Evolutionary conservation across 805 yeast genomes (phyloP).

Genomic region (Blastobotrys muscicola): DNA sequence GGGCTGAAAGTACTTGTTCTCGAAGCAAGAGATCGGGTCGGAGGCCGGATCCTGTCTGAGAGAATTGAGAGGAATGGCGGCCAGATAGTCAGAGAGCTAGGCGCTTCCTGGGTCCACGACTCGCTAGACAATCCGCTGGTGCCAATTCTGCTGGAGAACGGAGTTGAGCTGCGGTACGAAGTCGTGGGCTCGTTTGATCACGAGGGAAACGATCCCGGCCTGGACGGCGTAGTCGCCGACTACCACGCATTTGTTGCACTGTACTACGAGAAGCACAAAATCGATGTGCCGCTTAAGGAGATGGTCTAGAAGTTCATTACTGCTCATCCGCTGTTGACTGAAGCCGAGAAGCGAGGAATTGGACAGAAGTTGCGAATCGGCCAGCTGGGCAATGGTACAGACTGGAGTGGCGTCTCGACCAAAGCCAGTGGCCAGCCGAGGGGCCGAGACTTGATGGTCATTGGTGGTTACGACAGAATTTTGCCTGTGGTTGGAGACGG

Average conservation of each 20-base stretch:
- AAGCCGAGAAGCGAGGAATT: constrained; percentile 24
- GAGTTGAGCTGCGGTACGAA: constrained; percentile 7
- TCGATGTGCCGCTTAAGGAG: constrained; percentile 5
- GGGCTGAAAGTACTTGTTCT: constrained; percentile 43
- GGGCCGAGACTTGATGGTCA: constrained; percentile 6
- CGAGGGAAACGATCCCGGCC: constrained; percentile 6
- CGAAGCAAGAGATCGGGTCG: constrained; percentile 59
- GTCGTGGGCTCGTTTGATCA: constrained; percentile 1
- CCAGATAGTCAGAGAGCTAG: constrained; percentile 46
- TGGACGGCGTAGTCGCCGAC: constrained; percentile 7
- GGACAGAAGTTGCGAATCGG: constrained; percentile 3
- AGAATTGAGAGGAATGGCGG: constrained; percentile 18
- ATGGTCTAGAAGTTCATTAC: constrained; percentile 6
- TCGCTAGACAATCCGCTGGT: constrained; percentile 53
- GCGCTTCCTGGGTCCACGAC: constrained; percentile 83
- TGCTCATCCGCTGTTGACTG: constrained; percentile 3
- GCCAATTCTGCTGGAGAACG: constrained; percentile 14
- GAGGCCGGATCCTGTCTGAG: constrained; percentile 55
- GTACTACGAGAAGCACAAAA: constrained; percentile 4
- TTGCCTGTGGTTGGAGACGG: constrained; percentile 1
- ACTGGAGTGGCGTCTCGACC: constrained; percentile 5
- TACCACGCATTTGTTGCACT: constrained; percentile 6
- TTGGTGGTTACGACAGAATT: constrained; percentile 7
- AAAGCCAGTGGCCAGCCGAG: neutral
- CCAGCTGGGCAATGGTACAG: constrained; percentile 5